A percentile compares a stretch with the other conserved stretches of the same genome.
Conservation (phyloP, 164 flowering plant species). For the Tetrastigma voinierianum region DNA sequence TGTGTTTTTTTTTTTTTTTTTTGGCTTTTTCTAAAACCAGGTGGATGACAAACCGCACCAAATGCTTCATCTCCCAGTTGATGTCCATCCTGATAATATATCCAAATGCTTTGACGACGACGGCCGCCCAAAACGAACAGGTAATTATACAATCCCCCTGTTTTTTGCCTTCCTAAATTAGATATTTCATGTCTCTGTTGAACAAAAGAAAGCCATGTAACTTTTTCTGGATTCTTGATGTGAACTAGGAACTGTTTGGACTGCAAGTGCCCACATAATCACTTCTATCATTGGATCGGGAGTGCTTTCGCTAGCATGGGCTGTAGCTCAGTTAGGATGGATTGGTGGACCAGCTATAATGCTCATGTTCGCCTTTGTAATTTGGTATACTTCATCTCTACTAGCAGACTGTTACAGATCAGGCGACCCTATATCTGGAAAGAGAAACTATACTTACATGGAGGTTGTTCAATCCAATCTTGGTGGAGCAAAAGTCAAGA, state of each 20-base stretch:
- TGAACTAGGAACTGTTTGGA: slow-evolving; percentile 48
- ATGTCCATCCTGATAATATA: no score
- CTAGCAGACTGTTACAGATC: slow-evolving; percentile 56
- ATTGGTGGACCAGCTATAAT: slow-evolving; percentile 59
- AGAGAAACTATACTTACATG: slow-evolving; percentile 61
- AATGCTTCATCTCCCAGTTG: no score
- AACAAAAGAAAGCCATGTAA: no score
- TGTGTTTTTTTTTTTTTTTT: no score
- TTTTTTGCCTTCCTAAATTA: no score
- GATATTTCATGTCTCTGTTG: no score
- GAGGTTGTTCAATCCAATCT: slow-evolving; percentile 57
- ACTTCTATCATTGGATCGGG: slow-evolving; percentile 73
- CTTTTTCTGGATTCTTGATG: no score
- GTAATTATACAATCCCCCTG: no score
- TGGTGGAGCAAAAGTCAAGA: slow-evolving; percentile 46
- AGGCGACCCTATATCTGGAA: slow-evolving; percentile 48
- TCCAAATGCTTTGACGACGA: no score
- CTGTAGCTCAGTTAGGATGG: slow-evolving; percentile 69
- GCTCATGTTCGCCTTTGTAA: slow-evolving; percentile 52
- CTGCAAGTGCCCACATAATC: slow-evolving; percentile 63
- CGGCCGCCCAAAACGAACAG: no score
- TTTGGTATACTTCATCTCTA: slow-evolving; percentile 44
- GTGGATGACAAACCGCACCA: no score
- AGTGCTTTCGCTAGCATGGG: slow-evolving; percentile 61
- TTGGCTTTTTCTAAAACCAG: no score